Evolutionary conservation across 129 eudicot genomes (phyloP).

Genomic region (Chrysanthemum seticuspe): DNA sequence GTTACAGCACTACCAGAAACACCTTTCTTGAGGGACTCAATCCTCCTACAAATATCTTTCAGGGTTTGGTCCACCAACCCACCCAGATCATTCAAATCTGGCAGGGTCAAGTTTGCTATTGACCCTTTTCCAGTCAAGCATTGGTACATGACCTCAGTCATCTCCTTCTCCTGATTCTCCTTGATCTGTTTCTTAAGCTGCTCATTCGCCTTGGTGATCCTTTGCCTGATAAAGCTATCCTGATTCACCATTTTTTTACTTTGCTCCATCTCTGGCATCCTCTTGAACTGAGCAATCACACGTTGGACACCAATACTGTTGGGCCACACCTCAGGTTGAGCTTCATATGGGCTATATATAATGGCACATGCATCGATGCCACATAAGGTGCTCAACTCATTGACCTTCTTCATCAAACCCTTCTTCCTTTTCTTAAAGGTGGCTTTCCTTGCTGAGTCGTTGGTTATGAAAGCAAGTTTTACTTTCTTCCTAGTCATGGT

Average conservation of each 20-base stretch:
- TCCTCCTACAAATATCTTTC: slow-evolving; percentile 37
- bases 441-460: slow-evolving; percentile 41
- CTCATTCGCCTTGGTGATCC: slow-evolving; percentile 34
- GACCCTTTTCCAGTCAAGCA: slow-evolving; percentile 51
- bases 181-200: slow-evolving; percentile 36
- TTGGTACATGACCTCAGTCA: slow-evolving; percentile 50
- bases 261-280: slow-evolving; percentile 45
- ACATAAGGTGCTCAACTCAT: slow-evolving; percentile 38
- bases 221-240: slow-evolving; percentile 34
- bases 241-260: slow-evolving; percentile 47
- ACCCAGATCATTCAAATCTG: slow-evolving; percentile 50
- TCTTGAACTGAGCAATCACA: slow-evolving; percentile 31
- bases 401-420: slow-evolving; percentile 43
- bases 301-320: slow-evolving; percentile 31
- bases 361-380: slow-evolving; percentile 38
- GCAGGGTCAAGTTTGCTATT: slow-evolving; percentile 34
- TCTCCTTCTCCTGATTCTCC: slow-evolving; percentile 55
- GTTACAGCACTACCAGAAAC: slow-evolving; percentile 1
- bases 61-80: slow-evolving; percentile 48
- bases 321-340: slow-evolving; percentile 43
- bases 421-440: slow-evolving; percentile 44
- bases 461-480: slow-evolving; percentile 38
- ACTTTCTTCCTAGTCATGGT: slow-evolving; percentile 43
- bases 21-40: slow-evolving; percentile 33
- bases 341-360: slow-evolving; percentile 33